Base-by-base conservation (phyloP, 768 basidiomycete genomes). In the Leccinum arenicola region DNA sequence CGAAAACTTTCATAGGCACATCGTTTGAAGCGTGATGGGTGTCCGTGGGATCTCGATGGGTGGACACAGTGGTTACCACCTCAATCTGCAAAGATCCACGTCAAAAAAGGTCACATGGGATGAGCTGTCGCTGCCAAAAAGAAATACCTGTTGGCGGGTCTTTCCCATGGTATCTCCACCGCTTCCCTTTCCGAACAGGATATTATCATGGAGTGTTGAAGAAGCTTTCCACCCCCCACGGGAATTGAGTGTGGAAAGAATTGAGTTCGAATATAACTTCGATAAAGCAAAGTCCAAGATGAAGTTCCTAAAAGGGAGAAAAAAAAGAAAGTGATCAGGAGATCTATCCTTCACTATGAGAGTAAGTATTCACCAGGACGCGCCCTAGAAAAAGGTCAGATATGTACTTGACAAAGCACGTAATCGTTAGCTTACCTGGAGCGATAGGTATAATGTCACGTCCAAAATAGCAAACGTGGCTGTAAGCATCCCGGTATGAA, bases 401-500 rank as follows among this genome's bases (percentile, higher is more conserved):
- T 12, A 12, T 40, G 11, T n/a, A 50, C 23, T 2, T 19, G 0
- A 19, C 7, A 21, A 54, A 25, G 38, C 19, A 36, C 2, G 1
- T 0, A 9, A 12, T 12, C 19, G 19, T 45, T 35, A 6, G 57
- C 65, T 58, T 36, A 66, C 65, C 43, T 25, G 64, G 38, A 58
- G 51, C 11, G 27, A 47, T 10, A 74, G 36, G 59, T 66, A 73
- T 19, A 66, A 52, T 2, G 56, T 52, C 3, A 73, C 50, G 31
- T 73, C 72, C 14, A 68, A 33, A 9, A 55, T 33, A 14, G 63
- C 63, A 17, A 52, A 56, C 12, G 56, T 45, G 43, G 62, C 55
- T 5, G 63, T 64, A 25, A 64, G n/a, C 8, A 64, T n/a, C 36
- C 73, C 73, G 5, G 73, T 73, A 36, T 73, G 70, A 14, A 74